Evolutionary conservation across 805 yeast genomes (phyloP).

Genomic region (Zygotorulaspora chibaensis): DNA sequence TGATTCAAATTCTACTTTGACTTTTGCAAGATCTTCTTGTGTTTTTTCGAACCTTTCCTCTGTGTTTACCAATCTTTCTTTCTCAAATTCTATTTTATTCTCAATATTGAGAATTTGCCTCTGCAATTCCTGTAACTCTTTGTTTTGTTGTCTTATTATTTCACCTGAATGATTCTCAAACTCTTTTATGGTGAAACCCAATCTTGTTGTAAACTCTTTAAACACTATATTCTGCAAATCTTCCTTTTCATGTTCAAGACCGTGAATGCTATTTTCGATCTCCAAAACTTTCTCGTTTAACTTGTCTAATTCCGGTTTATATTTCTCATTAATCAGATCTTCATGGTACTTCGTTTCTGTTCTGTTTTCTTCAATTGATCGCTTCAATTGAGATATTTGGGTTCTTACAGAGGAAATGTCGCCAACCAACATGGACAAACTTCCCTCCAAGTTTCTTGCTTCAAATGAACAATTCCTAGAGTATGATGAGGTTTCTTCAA

Average conservation of each 20-base stretch:
- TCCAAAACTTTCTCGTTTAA: slow-evolving; percentile 24
- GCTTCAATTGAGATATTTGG: slow-evolving; percentile 41
- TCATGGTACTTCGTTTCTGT: slow-evolving; percentile 51
- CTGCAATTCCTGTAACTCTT: slow-evolving; percentile 56
- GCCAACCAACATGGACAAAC: slow-evolving; percentile 47
- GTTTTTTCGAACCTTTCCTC: slow-evolving; percentile 43
- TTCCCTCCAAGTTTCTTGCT: slow-evolving; percentile 55
- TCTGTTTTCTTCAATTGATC: slow-evolving; percentile 43
- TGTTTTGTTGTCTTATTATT: slow-evolving; percentile 49
- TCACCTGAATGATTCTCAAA: slow-evolving; percentile 70
- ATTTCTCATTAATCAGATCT: slow-evolving; percentile 30
- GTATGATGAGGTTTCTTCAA: slow-evolving; percentile 39
- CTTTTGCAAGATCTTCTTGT: slow-evolving; percentile 36
- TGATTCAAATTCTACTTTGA: slow-evolving; percentile 35
- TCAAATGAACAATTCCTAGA: slow-evolving; percentile 50
- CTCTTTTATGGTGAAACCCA: slow-evolving; percentile 57
- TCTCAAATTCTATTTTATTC: slow-evolving; percentile 62
- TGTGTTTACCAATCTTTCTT: slow-evolving; percentile 53
- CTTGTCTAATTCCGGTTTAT: slow-evolving; percentile 23
- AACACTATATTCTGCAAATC: slow-evolving; percentile 45
- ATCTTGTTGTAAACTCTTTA: slow-evolving; percentile 47
- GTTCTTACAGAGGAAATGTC: slow-evolving; percentile 43
- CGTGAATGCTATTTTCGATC: slow-evolving; percentile 25
- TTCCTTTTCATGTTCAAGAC: slow-evolving; percentile 30
- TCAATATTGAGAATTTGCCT: slow-evolving; percentile 58